Conservation (phyloP, 352 stramenopile species). For the Phytopythium aichiense region DNA sequence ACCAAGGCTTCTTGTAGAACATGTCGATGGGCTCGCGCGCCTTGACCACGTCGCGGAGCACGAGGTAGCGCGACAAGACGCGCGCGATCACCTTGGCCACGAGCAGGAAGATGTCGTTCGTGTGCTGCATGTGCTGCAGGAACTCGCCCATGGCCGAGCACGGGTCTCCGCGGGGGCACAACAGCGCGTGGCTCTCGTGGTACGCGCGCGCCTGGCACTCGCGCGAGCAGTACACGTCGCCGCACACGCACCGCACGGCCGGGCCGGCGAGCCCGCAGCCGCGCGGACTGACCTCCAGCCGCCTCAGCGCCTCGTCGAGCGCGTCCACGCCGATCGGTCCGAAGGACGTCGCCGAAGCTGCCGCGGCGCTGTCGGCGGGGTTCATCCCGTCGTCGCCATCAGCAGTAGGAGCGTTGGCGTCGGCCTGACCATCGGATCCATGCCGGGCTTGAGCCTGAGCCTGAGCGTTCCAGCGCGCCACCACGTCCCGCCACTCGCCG, state of each 20-base stretch:
- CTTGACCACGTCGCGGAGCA: constrained; percentile 48
- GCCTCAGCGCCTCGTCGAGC: constrained; percentile 38
- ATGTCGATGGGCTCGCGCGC: constrained; percentile 74
- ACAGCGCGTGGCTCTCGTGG: constrained; percentile 68
- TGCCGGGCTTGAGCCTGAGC: too few relatives aligned
- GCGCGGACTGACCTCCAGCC: constrained; percentile 37
- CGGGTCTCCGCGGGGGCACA: constrained; percentile 64
- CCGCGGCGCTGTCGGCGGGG: not conserved
- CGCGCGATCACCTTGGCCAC: constrained; percentile 83
- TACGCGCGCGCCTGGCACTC: constrained; percentile 64
- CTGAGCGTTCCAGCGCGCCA: constrained; percentile 9
- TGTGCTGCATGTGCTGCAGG: constrained; percentile 67
- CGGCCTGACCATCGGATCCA: too few relatives aligned
- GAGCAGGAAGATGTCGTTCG: constrained; percentile 92
- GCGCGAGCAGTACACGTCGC: constrained; percentile 84
- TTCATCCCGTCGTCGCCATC: not conserved
- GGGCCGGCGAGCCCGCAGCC: constrained; percentile 44
- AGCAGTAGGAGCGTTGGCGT: not conserved
- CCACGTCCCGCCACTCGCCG: constrained; percentile 43
- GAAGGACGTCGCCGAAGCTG: not conserved
- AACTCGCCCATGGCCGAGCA: constrained; percentile 65
- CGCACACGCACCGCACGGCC: constrained; percentile 45
- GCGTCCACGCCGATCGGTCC: constrained; percentile 18
- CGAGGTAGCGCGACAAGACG: constrained; percentile 54
- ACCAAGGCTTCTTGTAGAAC: constrained; percentile 92